Percentiles rank a stretch among this genome's conserved stretches.
Evolutionary conservation across 768 basidiomycete species (phyloP).

Genomic region (Russula virescens): DNA sequence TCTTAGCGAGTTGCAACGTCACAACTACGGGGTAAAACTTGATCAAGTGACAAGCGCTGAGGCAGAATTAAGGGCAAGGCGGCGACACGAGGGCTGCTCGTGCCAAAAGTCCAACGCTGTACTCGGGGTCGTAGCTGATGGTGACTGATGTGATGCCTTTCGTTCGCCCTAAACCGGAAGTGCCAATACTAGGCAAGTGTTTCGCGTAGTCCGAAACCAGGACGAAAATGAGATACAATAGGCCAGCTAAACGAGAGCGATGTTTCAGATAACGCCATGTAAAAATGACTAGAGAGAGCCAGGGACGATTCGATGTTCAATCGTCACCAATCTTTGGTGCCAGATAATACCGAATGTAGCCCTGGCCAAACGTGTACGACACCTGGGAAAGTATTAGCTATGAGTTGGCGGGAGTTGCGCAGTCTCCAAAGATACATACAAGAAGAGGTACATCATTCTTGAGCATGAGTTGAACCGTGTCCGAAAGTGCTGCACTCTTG

Average conservation of each 20-base stretch:
- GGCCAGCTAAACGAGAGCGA: neutral
- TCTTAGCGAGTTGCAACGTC: no score
- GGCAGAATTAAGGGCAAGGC: no score
- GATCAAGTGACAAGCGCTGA: no score
- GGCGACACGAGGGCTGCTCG: no score
- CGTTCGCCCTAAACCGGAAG: neutral
- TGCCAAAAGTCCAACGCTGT: no score
- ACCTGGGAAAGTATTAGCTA: conserved; percentile 44
- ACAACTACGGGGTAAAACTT: no score
- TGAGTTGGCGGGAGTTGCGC: neutral
- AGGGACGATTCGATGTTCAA: conserved; percentile 29
- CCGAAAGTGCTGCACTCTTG: conserved; percentile 73
- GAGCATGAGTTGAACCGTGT: conserved; percentile 78
- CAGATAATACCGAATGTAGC: conserved; percentile 88
- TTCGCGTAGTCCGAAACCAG: neutral
- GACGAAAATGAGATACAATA: conserved; percentile 10
- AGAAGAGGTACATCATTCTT: conserved; percentile 88
- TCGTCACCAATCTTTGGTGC: conserved; percentile 95
- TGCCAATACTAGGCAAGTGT: neutral
- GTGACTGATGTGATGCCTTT: neutral
- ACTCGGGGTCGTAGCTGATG: no score
- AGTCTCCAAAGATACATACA: conserved; percentile 38
- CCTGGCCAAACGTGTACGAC: conserved; percentile 84
- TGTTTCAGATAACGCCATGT: neutral
- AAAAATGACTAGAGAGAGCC: neutral